A percentile compares a stretch with the other conserved stretches of the same genome.
phyloP scores from a whole-genome alignment of 257 asterid species.

The Solanum arcanum region DNA sequence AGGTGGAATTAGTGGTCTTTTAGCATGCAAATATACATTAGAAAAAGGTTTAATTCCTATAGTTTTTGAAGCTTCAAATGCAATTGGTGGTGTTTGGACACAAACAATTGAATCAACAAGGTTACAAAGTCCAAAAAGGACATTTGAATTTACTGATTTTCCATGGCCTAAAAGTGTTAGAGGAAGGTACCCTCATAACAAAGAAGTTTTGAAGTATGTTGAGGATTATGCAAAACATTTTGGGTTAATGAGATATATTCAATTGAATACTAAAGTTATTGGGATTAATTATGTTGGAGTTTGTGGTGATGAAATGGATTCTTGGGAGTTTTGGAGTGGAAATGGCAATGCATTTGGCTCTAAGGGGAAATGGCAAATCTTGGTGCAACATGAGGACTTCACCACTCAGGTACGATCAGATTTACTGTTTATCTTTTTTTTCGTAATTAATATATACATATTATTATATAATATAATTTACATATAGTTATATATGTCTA shows the following conservation, averaged over 20 bases:
- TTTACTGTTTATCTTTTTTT: not conserved
- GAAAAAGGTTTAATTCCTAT: constrained; percentile 33
- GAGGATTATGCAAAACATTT: constrained; percentile 41
- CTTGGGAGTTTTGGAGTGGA: constrained; percentile 52
- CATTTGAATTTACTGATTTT: constrained; percentile 43
- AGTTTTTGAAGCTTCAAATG: constrained; percentile 33
- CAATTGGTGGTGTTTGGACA: constrained; percentile 51
- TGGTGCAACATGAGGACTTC: constrained; percentile 14
- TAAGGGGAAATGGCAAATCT: constrained; percentile 50
- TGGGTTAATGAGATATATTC: constrained; percentile 15
- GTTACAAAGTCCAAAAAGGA: constrained; percentile 16
- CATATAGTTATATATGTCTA: not conserved
- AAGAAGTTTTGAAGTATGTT: constrained; percentile 23
- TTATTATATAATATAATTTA: not conserved
- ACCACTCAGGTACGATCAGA: constrained; percentile 12
- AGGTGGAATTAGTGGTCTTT: constrained; percentile 62
- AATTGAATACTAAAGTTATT: constrained; percentile 29
- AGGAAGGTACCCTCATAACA: constrained; percentile 17
- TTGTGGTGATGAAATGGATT: constrained; percentile 21
- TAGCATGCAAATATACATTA: constrained; percentile 46
- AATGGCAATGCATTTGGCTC: constrained; percentile 42
- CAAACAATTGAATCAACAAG: constrained; percentile 43
- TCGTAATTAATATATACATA: not conserved
- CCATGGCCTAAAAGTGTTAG: constrained; percentile 47
- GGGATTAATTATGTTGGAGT: constrained; percentile 36